Evolutionary conservation across 2,329 filamentous ascomycete species (phyloP).

Genomic region (Blumeria hordei): DNA sequence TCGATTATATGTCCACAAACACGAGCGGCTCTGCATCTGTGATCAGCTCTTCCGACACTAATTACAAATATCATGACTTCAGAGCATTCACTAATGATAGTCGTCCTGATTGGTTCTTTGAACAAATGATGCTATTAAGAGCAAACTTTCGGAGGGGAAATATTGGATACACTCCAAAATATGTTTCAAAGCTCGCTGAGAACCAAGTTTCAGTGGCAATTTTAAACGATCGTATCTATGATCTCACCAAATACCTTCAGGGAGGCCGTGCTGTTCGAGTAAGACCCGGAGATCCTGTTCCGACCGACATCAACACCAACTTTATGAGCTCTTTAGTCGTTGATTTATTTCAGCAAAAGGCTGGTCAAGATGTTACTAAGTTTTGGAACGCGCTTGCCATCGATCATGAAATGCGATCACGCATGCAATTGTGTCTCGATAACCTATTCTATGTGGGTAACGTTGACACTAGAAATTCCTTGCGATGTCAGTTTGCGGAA

Average conservation of each 20-base stretch:
- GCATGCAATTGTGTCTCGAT: constrained; percentile 67
- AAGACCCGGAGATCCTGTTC: constrained; percentile 24
- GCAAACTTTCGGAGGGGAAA: constrained; percentile 65
- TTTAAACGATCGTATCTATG: constrained; percentile 60
- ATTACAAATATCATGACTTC: constrained; percentile 80
- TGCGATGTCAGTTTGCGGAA: constrained; percentile 62
- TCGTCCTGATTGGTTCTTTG: constrained; percentile 75
- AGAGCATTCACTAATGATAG: constrained; percentile 59
- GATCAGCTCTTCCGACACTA: constrained; percentile 42
- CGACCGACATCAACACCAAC: constrained; percentile 30
- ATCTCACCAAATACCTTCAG: constrained; percentile 59
- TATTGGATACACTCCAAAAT: constrained; percentile 59
- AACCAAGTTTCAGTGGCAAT: constrained; percentile 49
- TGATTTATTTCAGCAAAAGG: constrained; percentile 47
- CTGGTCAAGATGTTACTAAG: constrained; percentile 62
- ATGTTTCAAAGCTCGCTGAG: constrained; percentile 43
- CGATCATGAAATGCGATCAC: constrained; percentile 26
- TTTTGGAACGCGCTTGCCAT: constrained; percentile 53
- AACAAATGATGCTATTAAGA: constrained; percentile 61
- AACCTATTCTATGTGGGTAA: constrained; percentile 89
- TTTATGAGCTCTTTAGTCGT: constrained; percentile 65
- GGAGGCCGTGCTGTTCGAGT: constrained; percentile 46
- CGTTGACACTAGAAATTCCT: constrained; percentile 72
- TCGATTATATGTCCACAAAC: constrained; percentile 66
- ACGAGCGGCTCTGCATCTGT: constrained; percentile 40